Evolutionary conservation across 2,329 filamentous ascomycete species (phyloP), one percentile per base, ranked within the genome.

Genomic region (Diplodia intermedia): DNA sequence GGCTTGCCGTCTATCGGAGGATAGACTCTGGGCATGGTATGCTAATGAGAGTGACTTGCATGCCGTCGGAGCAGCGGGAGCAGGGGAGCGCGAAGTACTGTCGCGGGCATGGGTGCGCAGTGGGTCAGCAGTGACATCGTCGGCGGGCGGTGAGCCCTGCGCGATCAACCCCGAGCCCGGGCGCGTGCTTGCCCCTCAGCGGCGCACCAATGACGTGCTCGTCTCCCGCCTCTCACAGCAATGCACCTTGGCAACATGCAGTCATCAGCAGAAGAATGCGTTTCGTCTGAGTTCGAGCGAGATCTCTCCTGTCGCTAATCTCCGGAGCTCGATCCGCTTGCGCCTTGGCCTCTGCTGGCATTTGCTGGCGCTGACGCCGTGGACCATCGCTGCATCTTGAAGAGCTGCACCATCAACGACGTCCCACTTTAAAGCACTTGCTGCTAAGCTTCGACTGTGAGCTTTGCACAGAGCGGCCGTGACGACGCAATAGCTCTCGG

Each of bases 11-110:
- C 82, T 75, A 84, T 78, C 57, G 82, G 81, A 57, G 82, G 82
- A 69, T 83, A 79, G 71, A 83, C 82, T 75, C 82, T 81, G 74
- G 82, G 81, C 83, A 85, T 85, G 43, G 52, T 68, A 62, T 60
- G 66, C 66, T 50, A 67, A 62, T 15, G 55, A 49, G 47, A 54
- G 47, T 52, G 49, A 36, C 66, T 56, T 61, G 66, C 66, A 67
- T 67, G 66, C 56, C 66, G 66, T 29, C 53, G 54, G 26, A 67
- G 40, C 47, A 63, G 50, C 62, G 23, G 66, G 18, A 61, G 56
- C 49, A 54, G 49, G 47, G 62, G 66, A 57, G 65, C 40, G 29
- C 31, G 23, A 49, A 52, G 65, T 56, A 56, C 53, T 52, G 65
- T 60, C 53, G 65, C 40, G n/a, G 54, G 31, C 54, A 50, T 60